Base-by-base conservation (phyloP, 768 basidiomycete species). In the Tylopilus sp. region DNA sequence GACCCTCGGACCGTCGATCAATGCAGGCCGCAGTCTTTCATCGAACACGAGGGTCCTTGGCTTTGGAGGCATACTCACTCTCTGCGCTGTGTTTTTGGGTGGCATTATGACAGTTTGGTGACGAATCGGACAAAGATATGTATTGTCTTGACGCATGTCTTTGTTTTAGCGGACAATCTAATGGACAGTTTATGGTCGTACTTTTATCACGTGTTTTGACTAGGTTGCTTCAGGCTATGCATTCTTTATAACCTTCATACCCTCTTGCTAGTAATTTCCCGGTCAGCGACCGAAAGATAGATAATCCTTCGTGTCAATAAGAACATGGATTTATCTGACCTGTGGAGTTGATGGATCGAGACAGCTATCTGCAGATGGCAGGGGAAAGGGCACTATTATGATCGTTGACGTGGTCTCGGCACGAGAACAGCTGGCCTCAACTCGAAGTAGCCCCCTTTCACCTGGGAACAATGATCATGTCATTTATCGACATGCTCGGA, bases 71-170 rank as follows among this genome's bases (percentile, higher is more conserved):
- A 11, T 60, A 28, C 24, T 58, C 8, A 44, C 47, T 25, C 52
- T 70, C 25, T 54, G 58, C 16, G 59, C 63, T 16, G 55, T 46
- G 12, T 42, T 69, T 4, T 37, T 69, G 44, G 66, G 67, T 3
- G 67, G 64, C 1, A 48, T 33, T 5, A 50, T 69, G 55, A 53
- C 60, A 9, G 40, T 69, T 19, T 64, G 50, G 48, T 67, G 43
- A 66, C 17, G 21, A 29, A n/a, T 17, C 11, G 11, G 43, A 26
- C 13, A 1, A 47, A 13, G 17, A 52, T 40, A 5, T 21, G 49
- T 40, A 5, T 21, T 14, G 11, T n/a, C 30, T 41, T 30, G 5
- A 1, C 14, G 4, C 6, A 26, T 22, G 6, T 41, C 43, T 33
- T 48, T 31, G 4, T 49, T 30, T 42, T 22, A 21, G 12, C 13